Evolutionary conservation across 495 filamentous ascomycete genomes (phyloP), one percentile per base, ranked within the genome.

Genomic region (Aspergillus sparsus): DNA sequence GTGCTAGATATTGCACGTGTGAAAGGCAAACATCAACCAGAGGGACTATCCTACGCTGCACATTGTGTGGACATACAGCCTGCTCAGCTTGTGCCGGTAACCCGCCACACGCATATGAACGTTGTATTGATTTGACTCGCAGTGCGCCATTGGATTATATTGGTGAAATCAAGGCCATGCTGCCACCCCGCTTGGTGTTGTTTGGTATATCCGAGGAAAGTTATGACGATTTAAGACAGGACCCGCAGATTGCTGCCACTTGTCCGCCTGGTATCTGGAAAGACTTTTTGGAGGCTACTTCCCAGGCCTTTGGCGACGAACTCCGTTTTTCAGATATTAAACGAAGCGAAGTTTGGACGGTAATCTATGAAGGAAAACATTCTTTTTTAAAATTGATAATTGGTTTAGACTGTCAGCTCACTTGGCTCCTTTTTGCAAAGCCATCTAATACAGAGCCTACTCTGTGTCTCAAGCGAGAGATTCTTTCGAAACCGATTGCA

Each of bases 11-110:
- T 13, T 90, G 87, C 60, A 61, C 69, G 44, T 90, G 87, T 57
- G 87, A 89, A 67, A 77, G 80, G 21, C 74, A 77, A 49, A 68
- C 68, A n/a, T 57, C 65, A 1, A 69, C 79, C 12, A 72, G 71
- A 11, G 44, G 57, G 6, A 59, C 58, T 9, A 71, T 89, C 33
- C 65, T 76, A n/a, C 46, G 63, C 53, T 90, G 87, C 60, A 62
- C 60, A 5, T 61, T 77, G 21, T 90, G 87, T 61, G 66, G 61
- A 0, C 82, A 87, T 64, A 85, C 82, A 7, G 75, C 77, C 11
- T 89, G 87, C 65, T 63, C 68, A 1, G 72, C 72, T 27, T 88
- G 86, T 58, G 77, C 73, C 8, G 82, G 82, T 5, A 83, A 83
- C 37, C 87, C 87, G 5, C 56, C 63, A 10, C 86, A 89, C 67